These are phyloP conservation scores for Candida dajiaensis DNA, from an alignment of 805 yeast species.

Conservation along the genomic window DNA sequence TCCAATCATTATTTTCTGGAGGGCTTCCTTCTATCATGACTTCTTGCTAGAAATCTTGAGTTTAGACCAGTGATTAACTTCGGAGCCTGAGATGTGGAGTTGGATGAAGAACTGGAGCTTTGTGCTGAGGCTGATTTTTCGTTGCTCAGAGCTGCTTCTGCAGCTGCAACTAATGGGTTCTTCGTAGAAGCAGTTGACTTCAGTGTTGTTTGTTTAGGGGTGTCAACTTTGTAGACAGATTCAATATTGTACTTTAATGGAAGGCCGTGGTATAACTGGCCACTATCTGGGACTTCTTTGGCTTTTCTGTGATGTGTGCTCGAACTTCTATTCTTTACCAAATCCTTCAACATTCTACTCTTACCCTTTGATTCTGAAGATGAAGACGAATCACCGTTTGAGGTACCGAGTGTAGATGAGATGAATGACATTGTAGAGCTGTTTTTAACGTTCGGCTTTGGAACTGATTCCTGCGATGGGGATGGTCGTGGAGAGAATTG, in stretches of 20 bases:
- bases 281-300: conserved; percentile 25
- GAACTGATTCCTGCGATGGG: conserved; percentile 8
- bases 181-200: not conserved
- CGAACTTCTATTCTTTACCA: conserved; percentile 24
- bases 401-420: not conserved
- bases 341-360: conserved; percentile 29
- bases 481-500: not conserved
- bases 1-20: not conserved
- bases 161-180: conserved; percentile 19
- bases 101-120: not conserved
- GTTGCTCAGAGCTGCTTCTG: conserved; percentile 16
- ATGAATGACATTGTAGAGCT: not conserved
- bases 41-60: conserved; percentile 56
- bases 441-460: not conserved
- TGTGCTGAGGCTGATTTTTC: not conserved
- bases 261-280: conserved; percentile 29
- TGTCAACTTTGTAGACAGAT: not conserved
- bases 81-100: conserved; percentile 6
- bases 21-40: conserved; percentile 36
- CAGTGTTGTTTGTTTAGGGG: not conserved
- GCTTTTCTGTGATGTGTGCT: conserved; percentile 6
- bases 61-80: conserved; percentile 47
- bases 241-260: conserved; percentile 15
- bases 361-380: conserved; percentile 5
- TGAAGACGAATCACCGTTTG: not conserved